A percentile compares a stretch with the other conserved stretches of the same genome.
Evolutionary conservation across 2,329 filamentous ascomycete genomes (phyloP).

Genomic region (Xylariomycetidae sp.): DNA sequence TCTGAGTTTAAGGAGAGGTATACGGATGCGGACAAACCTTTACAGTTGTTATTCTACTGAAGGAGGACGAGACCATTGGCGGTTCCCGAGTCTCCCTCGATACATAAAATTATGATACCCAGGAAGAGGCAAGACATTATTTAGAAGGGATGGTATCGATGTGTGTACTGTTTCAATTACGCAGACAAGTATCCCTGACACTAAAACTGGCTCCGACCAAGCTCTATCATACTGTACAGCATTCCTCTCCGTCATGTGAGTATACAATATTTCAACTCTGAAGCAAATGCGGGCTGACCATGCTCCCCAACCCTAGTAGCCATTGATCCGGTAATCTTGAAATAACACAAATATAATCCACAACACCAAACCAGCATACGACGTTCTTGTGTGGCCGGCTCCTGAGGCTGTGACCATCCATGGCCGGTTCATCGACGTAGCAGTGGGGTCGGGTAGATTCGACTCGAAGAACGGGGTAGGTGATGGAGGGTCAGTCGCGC

Average conservation of each 20-base stretch:
- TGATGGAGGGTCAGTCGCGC: slow-evolving; percentile 6
- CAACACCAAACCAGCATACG: slow-evolving; percentile 21
- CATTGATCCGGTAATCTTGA: slow-evolving; percentile 23
- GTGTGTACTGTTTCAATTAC: too few relatives aligned
- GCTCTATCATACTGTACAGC: too few relatives aligned
- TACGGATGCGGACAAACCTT: slow-evolving; percentile 48
- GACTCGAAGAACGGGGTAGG: slow-evolving; percentile 13
- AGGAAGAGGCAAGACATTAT: neutral
- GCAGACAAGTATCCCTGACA: too few relatives aligned
- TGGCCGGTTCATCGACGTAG: slow-evolving; percentile 16
- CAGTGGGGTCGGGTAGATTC: slow-evolving; percentile 4
- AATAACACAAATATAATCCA: slow-evolving; percentile 18
- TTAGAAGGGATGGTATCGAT: too few relatives aligned
- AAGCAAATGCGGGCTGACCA: too few relatives aligned
- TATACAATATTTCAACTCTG: too few relatives aligned
- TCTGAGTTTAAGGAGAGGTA: slow-evolving; percentile 70
- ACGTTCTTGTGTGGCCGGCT: too few relatives aligned
- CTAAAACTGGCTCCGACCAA: too few relatives aligned
- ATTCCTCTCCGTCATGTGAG: too few relatives aligned
- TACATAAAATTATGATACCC: slow-evolving; percentile 1
- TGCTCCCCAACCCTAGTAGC: slow-evolving; percentile 13
- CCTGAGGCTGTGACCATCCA: slow-evolving; percentile 13
- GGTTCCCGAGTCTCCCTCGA: neutral
- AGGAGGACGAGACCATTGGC: neutral
- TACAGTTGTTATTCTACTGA: slow-evolving; percentile 64